Percentiles rank a stretch among this genome's conserved stretches.
Evolutionary conservation across 306 rosid species (phyloP).

Genomic region (Oxytropis ochrocephala): DNA sequence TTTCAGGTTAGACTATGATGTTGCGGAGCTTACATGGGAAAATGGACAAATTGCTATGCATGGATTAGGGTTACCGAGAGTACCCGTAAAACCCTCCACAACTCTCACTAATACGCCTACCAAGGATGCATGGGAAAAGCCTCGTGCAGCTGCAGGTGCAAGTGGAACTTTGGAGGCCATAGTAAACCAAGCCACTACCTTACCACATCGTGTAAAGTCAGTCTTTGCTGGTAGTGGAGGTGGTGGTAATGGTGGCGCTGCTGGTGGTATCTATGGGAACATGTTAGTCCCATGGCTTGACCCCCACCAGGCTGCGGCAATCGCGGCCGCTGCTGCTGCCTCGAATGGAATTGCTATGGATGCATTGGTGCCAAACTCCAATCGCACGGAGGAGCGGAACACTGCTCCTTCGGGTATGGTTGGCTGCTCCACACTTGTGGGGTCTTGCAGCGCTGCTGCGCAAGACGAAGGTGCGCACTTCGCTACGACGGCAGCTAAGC

Average conservation of each 20-base stretch:
- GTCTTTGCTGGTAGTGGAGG: neutral
- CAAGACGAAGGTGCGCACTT: neutral
- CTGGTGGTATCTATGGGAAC: neutral
- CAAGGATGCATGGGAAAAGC: conserved; percentile 76
- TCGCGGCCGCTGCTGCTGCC: neutral
- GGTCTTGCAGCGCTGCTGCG: conserved; percentile 35
- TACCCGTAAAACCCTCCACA: conserved; percentile 18
- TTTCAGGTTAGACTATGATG: conserved; percentile 70
- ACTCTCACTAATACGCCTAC: neutral
- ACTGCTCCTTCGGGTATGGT: neutral
- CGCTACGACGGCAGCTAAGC: neutral
- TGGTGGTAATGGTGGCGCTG: neutral
- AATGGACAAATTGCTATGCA: conserved; percentile 85
- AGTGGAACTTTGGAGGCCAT: conserved; percentile 84
- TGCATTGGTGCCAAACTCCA: conserved; percentile 71
- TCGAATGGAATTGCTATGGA: conserved; percentile 46
- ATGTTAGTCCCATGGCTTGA: conserved; percentile 47
- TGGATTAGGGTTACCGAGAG: conserved; percentile 61
- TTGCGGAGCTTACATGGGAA: conserved; percentile 90
- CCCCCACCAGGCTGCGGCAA: neutral
- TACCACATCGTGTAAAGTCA: conserved; percentile 23
- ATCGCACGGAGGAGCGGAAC: conserved; percentile 19
- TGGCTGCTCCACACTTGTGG: conserved; percentile 41
- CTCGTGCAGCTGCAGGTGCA: too few relatives aligned
- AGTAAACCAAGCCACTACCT: conserved; percentile 67